Base-by-base conservation (phyloP, 2,329 filamentous ascomycete species). In the Phialocephala subalpina region DNA sequence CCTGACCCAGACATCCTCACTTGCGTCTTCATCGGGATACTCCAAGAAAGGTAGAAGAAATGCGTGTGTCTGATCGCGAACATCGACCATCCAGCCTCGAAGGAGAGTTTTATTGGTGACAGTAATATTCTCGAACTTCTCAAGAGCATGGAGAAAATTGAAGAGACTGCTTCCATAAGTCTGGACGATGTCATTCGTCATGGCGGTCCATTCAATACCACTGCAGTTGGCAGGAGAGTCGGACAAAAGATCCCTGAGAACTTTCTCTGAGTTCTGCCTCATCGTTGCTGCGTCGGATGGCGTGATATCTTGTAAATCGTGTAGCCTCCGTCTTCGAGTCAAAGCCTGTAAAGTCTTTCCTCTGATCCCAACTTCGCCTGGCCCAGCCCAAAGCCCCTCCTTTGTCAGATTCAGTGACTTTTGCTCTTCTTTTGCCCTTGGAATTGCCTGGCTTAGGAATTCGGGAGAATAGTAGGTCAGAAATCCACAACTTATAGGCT, bases 41-140 rank as follows among this genome's bases (percentile, higher is more conserved):
- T 82, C 77, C 33, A 84, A 73, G 67, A 79, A 83, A 2, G 79
- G 78, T 9, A 84, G 76, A 58, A 83, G 72, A 59, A 82, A 79
- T 66, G 77, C 75, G 67, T 84, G 82, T 29, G 78, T 81, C 49
- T 79, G 73, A 1, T 76, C 74, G 25, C 82, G 76, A 62, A 80
- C 62, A 33, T 68, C 67, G 22, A 68, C 64, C 60, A 79, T 66
- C 78, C 78, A 81, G 1, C 68, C 65, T 25, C 63, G 65, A 6
- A 77, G 47, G 7, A 64, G 64, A 27, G 76, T 77, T 4, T 40
- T 11, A 22, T 80, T 78, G 7, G 61, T 69, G 1, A 36, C 9
- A 0, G 67, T 69, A 4, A 76, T 67, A 0, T 70, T 62, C 1
- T 68, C 63, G 7, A 66, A 69, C 9, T 52, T 58, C 33, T 64